These are phyloP conservation scores for Xylaria sp. DNA, from an alignment of 2,329 filamentous ascomycete genomes.

Conservation along the genomic window DNA sequence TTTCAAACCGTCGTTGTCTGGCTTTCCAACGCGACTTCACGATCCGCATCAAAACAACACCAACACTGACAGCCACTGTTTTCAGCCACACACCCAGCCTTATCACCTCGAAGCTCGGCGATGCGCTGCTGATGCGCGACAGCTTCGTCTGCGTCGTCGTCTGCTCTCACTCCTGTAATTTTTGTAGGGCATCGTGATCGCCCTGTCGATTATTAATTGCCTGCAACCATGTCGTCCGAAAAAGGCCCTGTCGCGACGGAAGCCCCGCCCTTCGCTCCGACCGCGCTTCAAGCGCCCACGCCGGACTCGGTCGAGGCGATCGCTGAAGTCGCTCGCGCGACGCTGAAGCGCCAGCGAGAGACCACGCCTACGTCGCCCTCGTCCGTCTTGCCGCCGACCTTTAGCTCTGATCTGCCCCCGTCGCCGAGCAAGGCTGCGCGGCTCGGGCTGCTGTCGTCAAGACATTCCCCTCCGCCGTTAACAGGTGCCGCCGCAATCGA, in stretches of 20 bases:
- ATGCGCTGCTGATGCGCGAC: slow-evolving; percentile 51
- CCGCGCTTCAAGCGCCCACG: slow-evolving; percentile 52
- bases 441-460: slow-evolving; percentile 55
- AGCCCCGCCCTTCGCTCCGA: slow-evolving; percentile 56
- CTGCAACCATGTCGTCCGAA: slow-evolving; percentile 63
- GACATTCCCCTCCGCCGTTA: slow-evolving; percentile 59
- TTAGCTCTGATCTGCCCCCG: slow-evolving; percentile 59
- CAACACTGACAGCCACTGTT: slow-evolving; percentile 50
- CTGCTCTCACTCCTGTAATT: slow-evolving; percentile 40
- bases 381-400: slow-evolving; percentile 47
- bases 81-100: slow-evolving; percentile 52
- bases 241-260: slow-evolving; percentile 64
- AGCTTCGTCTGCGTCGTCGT: slow-evolving; percentile 41
- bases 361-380: slow-evolving; percentile 56
- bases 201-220: slow-evolving; percentile 38
- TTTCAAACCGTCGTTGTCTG: slow-evolving; percentile 15
- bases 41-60: slow-evolving; percentile 48
- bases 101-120: slow-evolving; percentile 46
- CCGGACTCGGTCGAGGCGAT: slow-evolving; percentile 56
- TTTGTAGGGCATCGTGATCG: slow-evolving; percentile 45
- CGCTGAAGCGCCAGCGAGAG: slow-evolving; percentile 62
- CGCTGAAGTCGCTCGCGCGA: slow-evolving; percentile 54
- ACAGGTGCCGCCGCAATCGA: slow-evolving; percentile 66
- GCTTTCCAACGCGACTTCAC: slow-evolving; percentile 39
- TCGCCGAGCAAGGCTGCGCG: slow-evolving; percentile 67